Evolutionary conservation across 1,139 yeast genomes (phyloP), one percentile per base, ranked within the genome.

Genomic region (Kurtzmaniella natalensis): DNA sequence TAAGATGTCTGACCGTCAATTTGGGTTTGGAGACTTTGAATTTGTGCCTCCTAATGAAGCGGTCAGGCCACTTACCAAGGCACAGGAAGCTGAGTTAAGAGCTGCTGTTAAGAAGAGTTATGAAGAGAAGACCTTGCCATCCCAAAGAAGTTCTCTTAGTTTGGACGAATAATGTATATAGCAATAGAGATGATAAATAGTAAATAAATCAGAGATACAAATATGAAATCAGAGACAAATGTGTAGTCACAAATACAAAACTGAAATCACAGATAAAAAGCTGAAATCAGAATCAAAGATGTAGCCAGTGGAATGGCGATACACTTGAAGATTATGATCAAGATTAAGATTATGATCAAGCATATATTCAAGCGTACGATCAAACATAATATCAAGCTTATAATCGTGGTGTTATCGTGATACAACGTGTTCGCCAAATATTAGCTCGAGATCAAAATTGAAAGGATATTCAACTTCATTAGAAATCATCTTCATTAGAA

Each of bases 1-100:
- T 51, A 80, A 81, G 53, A 76, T 87, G 70, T 73, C 88, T 26
- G 98, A 94, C 56, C 72, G 95, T 44, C 96, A 89, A 48, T 88
- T 92, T 64, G 95, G 94, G 2, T 77, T 85, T 50, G 98, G 98
- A 21, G 77, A 81, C 47, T 88, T 89, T 56, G 72, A 70, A 39
- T 92, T 92, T 60, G 84, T 86, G 27, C 78, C 89, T n/a, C 95
- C 96, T 9, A 76, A 82, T 53, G 78, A 81, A 53, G 73, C 79
- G 10, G 95, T 89, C 35, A 78, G 75, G 43, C 83, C 84, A 16
- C 68, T 88, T 46, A 76, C 88, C 1, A 57, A 61, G 35, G 76
- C 76, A 31, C 85, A 82, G 55, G 82, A 76, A 51, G 64, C 59
- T 22, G 58, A 57, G 28, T 57, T 72, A 32, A 59, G 61, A 38